These are phyloP conservation scores for Chlorociboria aeruginascens DNA, from an alignment of 495 filamentous ascomycete genomes.

Conservation along the genomic window DNA sequence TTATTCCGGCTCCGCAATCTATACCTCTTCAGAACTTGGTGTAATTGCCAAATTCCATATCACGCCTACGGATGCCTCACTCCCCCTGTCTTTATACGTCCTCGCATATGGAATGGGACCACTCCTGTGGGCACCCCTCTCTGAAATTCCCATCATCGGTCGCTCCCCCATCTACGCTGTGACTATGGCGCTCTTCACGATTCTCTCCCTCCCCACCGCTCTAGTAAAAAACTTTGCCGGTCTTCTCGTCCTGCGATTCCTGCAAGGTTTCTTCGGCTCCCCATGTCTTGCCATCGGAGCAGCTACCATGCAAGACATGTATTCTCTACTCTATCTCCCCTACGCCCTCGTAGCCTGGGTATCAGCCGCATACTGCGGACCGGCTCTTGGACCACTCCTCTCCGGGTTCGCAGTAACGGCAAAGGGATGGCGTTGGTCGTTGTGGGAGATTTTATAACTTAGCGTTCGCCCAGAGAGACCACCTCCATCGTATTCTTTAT, in stretches of 20 bases:
- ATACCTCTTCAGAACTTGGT: constrained; percentile 30
- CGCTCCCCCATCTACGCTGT: constrained; percentile 58
- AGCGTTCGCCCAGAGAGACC: too few relatives aligned
- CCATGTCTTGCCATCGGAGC: constrained; percentile 69
- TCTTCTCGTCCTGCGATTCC: constrained; percentile 61
- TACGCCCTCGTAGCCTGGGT: constrained; percentile 59
- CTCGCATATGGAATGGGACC: constrained; percentile 47
- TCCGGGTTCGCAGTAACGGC: constrained; percentile 50
- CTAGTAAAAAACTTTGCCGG: constrained; percentile 60
- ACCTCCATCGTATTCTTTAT: too few relatives aligned
- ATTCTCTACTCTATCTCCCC: constrained; percentile 52
- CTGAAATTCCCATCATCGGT: constrained; percentile 53
- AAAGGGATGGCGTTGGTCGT: constrained; percentile 44
- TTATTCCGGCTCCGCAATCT: constrained; percentile 38
- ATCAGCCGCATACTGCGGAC: constrained; percentile 31
- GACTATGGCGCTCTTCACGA: constrained; percentile 58
- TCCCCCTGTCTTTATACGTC: constrained; percentile 44
- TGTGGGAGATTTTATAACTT: constrained; percentile 43
- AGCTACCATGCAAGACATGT: constrained; percentile 70
- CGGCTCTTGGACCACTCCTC: constrained; percentile 49
- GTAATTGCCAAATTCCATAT: constrained; percentile 38
- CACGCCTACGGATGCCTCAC: constrained; percentile 37
- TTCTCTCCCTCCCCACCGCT: constrained; percentile 66
- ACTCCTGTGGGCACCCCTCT: constrained; percentile 27
- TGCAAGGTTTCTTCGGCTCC: constrained; percentile 62